A percentile compares a stretch with the other conserved stretches of the same genome.
Evolutionary conservation across 129 eudicot species (phyloP).

Genomic region (Sambucus nigra): DNA sequence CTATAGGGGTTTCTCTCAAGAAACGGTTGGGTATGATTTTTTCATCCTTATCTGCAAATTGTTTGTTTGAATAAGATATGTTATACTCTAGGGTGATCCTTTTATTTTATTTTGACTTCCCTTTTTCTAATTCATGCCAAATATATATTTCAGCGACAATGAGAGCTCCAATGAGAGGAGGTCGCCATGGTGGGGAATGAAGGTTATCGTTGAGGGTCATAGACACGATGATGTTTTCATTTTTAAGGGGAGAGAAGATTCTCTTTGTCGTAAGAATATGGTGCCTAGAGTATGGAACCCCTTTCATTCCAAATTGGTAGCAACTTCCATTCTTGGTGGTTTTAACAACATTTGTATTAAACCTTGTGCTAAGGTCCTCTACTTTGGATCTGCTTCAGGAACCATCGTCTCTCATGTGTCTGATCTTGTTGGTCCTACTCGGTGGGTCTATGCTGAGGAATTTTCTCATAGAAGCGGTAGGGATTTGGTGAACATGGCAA

Average conservation of each 20-base stretch:
- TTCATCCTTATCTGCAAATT: too few relatives aligned
- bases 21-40: too few relatives aligned
- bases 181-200: slow-evolving; percentile 53
- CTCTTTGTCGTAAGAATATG: slow-evolving; percentile 69
- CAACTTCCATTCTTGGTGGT: slow-evolving; percentile 97
- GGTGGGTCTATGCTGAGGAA: slow-evolving; percentile 93
- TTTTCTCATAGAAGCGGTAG: slow-evolving; percentile 97
- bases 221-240: slow-evolving; percentile 76
- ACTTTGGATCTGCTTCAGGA: slow-evolving; percentile 99
- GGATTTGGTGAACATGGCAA: slow-evolving; percentile 94
- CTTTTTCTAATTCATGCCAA: too few relatives aligned
- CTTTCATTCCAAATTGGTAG: slow-evolving; percentile 74
- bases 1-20: too few relatives aligned
- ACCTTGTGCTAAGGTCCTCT: slow-evolving; percentile 83
- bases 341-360: slow-evolving; percentile 89
- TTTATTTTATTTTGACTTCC: too few relatives aligned
- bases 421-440: slow-evolving; percentile 89
- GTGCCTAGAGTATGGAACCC: slow-evolving; percentile 98
- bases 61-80: too few relatives aligned
- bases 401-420: slow-evolving; percentile 95
- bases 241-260: slow-evolving; percentile 81
- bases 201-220: slow-evolving; percentile 71
- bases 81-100: too few relatives aligned
- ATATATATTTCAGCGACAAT: background rate
- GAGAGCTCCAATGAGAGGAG: slow-evolving; percentile 21